phyloP scores from a whole-genome alignment of 768 basidiomycete genomes.

The Guyanaporus albipodus region DNA sequence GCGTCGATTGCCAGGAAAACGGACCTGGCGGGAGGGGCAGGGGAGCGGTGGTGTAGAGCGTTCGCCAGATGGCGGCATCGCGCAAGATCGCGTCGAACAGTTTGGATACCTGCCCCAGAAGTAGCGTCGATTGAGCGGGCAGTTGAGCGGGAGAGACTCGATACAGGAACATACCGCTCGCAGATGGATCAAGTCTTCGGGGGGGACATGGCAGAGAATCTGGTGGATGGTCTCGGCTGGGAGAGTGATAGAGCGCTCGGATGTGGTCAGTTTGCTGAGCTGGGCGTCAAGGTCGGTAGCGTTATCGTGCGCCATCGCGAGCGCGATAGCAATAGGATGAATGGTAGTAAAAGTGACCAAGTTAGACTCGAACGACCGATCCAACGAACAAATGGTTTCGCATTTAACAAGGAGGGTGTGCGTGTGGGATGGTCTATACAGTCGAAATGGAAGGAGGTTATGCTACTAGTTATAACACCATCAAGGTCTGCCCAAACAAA shows the following conservation, averaged over 20 bases:
- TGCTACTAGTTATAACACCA: too few species aligned
- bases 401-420: slow-evolving; percentile 12
- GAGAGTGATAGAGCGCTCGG: slow-evolving; percentile 1
- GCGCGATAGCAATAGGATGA: too few species aligned
- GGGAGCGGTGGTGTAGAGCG: slow-evolving; percentile 4
- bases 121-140: too few species aligned
- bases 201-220: slow-evolving; percentile 2
- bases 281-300: too few species aligned
- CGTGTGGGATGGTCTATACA: not conserved
- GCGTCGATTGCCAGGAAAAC: slow-evolving; percentile 18
- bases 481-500: slow-evolving; percentile 7
- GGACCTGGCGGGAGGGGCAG: slow-evolving; percentile 20
- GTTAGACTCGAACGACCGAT: too few species aligned
- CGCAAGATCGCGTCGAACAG: slow-evolving; percentile 6
- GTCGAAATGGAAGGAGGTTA: too few species aligned
- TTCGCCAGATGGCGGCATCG: slow-evolving; percentile 14
- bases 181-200: slow-evolving; percentile 16
- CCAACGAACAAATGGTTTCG: slow-evolving; percentile 3
- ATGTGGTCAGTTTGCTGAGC: not conserved
- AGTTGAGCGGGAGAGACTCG: too few species aligned
- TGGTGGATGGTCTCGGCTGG: slow-evolving; percentile 17
- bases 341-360: too few species aligned
- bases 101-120: slow-evolving; percentile 21
- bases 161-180: slow-evolving; percentile 11
- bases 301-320: slow-evolving; percentile 11